Percentiles rank a stretch among this genome's conserved stretches.
These are phyloP conservation scores for Suaeda aralocaspica DNA, from an alignment of 148 eudicot species.

Conservation along the genomic window DNA sequence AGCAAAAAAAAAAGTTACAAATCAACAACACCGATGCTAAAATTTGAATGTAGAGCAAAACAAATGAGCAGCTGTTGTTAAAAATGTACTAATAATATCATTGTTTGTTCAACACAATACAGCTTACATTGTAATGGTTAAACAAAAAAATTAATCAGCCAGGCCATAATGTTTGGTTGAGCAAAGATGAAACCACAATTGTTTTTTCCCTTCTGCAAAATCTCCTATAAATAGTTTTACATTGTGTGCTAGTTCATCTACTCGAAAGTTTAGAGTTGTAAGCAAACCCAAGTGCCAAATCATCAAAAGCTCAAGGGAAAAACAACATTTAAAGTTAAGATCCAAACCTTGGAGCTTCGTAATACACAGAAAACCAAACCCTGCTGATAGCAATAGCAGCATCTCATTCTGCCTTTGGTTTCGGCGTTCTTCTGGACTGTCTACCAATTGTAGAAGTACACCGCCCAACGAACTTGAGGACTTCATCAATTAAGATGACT, in stretches of 20 bases:
- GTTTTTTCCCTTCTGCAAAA: conserved; percentile 14
- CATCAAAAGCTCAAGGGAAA: conserved; percentile 11
- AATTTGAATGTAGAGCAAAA: not conserved
- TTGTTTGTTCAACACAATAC: conserved; percentile 26
- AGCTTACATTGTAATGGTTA: conserved; percentile 15
- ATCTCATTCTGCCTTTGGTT: conserved; percentile 48
- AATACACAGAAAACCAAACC: not conserved
- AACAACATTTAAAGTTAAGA: not conserved
- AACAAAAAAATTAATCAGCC: conserved; percentile 22
- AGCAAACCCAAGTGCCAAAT: conserved; percentile 21
- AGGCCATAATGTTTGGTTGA: conserved; percentile 14
- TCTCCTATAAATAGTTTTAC: conserved; percentile 28
- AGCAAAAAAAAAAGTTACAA: too few species aligned
- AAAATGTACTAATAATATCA: conserved; percentile 9
- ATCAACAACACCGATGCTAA: too few species aligned
- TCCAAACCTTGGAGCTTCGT: conserved; percentile 23
- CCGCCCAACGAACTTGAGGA: conserved; percentile 78
- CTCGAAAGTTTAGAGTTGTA: conserved; percentile 15
- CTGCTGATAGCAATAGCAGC: conserved; percentile 2
- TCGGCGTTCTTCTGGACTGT: conserved; percentile 16
- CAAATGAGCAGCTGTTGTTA: not conserved
- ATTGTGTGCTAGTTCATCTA: conserved; percentile 13
- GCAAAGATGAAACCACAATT: conserved; percentile 15
- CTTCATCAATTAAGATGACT: conserved; percentile 76
- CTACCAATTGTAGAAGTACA: conserved; percentile 37